Conservation (phyloP, 352 stramenopile species). For the Pythium phragmitis region DNA sequence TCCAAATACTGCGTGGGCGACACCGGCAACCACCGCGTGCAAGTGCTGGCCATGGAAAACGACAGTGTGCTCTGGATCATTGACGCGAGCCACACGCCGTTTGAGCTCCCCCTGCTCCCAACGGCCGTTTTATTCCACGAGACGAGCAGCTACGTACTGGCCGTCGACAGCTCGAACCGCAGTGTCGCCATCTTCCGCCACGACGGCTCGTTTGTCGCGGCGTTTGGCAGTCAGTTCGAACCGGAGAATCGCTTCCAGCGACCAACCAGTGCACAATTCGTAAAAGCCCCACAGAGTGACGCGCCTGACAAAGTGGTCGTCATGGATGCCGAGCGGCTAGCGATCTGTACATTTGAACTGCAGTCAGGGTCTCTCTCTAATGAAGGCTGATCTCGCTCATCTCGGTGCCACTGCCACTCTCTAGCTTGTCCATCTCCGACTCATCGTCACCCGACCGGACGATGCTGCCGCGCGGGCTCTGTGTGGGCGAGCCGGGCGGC, state of each 20-base stretch:
- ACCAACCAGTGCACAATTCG: conserved; percentile 18
- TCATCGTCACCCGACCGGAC: conserved; percentile 5
- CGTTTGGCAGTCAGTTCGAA: conserved; percentile 51
- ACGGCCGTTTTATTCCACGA: conserved; percentile 42
- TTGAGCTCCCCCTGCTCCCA: conserved; percentile 43
- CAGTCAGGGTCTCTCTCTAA: conserved; percentile 10
- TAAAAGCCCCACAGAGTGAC: not conserved
- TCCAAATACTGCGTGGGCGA: conserved; percentile 57
- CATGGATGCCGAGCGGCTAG: conserved; percentile 32
- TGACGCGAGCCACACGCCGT: conserved; percentile 29
- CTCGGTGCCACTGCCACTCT: conserved; percentile 11
- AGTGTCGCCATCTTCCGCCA: conserved; percentile 50
- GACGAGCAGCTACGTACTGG: conserved; percentile 48
- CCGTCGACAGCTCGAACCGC: conserved; percentile 41
- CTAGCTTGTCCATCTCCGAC: conserved; percentile 12
- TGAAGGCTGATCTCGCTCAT: conserved; percentile 32
- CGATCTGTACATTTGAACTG: conserved; percentile 41
- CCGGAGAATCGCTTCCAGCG: conserved; percentile 42
- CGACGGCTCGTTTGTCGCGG: conserved; percentile 39
- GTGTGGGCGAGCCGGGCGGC: conserved; percentile 15
- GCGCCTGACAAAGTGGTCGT: conserved; percentile 17
- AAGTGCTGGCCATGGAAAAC: conserved; percentile 39
- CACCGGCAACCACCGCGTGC: conserved; percentile 51
- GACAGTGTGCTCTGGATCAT: conserved; percentile 37
- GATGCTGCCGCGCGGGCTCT: conserved; percentile 21